These are phyloP conservation scores for Xylariaceae sp. DNA, from an alignment of 2,329 filamentous ascomycete genomes.

Conservation along the genomic window DNA sequence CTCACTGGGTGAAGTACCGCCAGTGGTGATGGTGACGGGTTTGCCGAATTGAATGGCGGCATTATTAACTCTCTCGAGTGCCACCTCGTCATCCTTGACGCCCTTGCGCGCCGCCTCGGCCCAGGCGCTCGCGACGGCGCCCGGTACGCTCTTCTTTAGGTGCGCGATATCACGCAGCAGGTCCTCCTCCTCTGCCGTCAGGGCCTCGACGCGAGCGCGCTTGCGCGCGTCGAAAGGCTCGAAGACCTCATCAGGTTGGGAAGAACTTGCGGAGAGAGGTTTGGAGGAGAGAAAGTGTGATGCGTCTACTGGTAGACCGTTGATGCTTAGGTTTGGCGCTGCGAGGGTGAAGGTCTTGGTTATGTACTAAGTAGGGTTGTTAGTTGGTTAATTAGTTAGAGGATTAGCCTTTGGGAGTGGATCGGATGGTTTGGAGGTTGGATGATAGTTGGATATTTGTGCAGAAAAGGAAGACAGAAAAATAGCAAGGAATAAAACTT, in stretches of 20 bases:
- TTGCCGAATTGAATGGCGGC: neutral
- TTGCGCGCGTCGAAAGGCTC: constrained; percentile 67
- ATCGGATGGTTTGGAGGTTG: no score
- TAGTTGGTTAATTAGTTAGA: neutral
- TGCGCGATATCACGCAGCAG: constrained; percentile 68
- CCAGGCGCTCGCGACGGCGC: constrained; percentile 51
- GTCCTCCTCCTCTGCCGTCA: constrained; percentile 68
- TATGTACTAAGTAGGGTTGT: constrained; percentile 60
- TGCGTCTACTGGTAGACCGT: constrained; percentile 61
- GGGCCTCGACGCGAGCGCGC: constrained; percentile 64
- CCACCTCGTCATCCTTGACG: constrained; percentile 56
- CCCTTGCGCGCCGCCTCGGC: constrained; percentile 50
- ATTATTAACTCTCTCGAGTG: constrained; percentile 42
- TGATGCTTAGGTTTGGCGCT: constrained; percentile 66
- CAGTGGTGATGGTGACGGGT: neutral
- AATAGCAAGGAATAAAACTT: constrained; percentile 7
- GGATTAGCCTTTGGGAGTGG: no score
- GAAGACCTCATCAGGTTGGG: constrained; percentile 52
- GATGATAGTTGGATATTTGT: no score
- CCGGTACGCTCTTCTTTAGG: constrained; percentile 62
- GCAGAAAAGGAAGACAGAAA: neutral
- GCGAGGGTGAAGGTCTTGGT: constrained; percentile 64
- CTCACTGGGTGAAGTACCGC: no score
- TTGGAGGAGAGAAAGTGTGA: constrained; percentile 46
- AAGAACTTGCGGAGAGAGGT: constrained; percentile 18